These are phyloP conservation scores for Crithidia thermophila DNA, from an alignment of 208 protist species.

Conservation along the genomic window DNA sequence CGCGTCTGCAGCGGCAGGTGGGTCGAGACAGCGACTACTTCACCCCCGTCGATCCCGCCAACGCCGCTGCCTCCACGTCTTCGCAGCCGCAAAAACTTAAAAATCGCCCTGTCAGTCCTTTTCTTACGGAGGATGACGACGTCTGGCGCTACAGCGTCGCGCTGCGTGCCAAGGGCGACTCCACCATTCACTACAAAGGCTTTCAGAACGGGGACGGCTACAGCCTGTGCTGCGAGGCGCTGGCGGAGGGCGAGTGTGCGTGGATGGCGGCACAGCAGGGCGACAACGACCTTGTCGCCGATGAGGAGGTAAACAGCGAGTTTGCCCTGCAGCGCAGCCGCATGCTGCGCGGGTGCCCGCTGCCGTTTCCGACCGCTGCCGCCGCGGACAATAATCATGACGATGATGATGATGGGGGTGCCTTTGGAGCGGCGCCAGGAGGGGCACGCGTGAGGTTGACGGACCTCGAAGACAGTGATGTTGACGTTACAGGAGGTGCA, in stretches of 20 bases:
- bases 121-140: conserved; percentile 39
- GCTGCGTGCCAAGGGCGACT: conserved; percentile 37
- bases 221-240: conserved; percentile 78
- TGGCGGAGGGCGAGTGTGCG: conserved; percentile 32
- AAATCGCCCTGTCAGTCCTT: neutral
- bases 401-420: neutral
- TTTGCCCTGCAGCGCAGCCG: neutral
- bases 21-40: conserved; percentile 28
- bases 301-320: conserved; percentile 9
- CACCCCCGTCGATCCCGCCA: neutral
- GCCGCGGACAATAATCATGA: neutral
- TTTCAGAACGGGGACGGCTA: conserved; percentile 68
- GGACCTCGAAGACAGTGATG: conserved; percentile 19
- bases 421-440: neutral
- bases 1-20: conserved; percentile 20
- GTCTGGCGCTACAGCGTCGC: conserved; percentile 56
- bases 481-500: neutral
- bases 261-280: conserved; percentile 41
- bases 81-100: neutral
- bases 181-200: conserved; percentile 76
- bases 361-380: conserved; percentile 19
- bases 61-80: neutral
- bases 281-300: conserved; percentile 22
- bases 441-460: conserved; percentile 22
- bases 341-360: conserved; percentile 27